Percentiles rank a stretch among this genome's conserved stretches.
Evolutionary conservation across 2,329 filamentous ascomycete genomes (phyloP).

Genomic region (Sporothrix phasma): DNA sequence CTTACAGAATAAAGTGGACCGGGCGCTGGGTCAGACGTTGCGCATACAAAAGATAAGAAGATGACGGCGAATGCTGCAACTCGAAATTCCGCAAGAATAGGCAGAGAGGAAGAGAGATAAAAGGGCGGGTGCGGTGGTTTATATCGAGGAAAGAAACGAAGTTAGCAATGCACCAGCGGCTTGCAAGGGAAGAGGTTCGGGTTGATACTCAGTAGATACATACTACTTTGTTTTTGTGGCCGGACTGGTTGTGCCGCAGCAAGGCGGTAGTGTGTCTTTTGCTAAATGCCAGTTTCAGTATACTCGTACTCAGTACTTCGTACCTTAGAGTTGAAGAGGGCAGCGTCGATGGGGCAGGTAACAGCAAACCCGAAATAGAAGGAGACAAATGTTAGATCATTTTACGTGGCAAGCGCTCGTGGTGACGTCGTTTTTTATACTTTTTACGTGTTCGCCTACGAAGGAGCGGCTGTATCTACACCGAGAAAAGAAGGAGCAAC

Average conservation of each 20-base stretch:
- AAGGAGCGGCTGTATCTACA: background rate
- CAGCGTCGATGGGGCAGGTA: background rate
- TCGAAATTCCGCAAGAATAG: too few species aligned
- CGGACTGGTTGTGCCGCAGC: background rate
- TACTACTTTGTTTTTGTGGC: background rate
- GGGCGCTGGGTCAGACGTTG: background rate
- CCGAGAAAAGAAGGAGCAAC: slow-evolving; percentile 10
- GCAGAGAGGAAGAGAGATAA: background rate
- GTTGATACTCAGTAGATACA: too few species aligned
- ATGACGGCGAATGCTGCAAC: background rate
- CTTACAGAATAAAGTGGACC: background rate
- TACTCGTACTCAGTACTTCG: too few species aligned
- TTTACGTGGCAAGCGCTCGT: background rate
- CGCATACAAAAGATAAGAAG: slow-evolving; percentile 4
- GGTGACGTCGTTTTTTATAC: slow-evolving; percentile 12
- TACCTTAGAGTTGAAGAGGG: background rate
- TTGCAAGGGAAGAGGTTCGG: background rate
- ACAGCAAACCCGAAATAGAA: background rate
- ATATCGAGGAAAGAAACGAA: background rate
- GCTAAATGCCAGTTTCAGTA: background rate
- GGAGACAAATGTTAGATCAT: background rate
- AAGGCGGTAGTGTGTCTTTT: background rate
- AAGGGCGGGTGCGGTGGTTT: background rate
- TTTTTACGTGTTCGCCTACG: background rate
- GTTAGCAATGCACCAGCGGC: background rate